These are phyloP conservation scores for Botrytis byssoidea DNA, from an alignment of 2,329 filamentous ascomycete species.

Conservation along the genomic window DNA sequence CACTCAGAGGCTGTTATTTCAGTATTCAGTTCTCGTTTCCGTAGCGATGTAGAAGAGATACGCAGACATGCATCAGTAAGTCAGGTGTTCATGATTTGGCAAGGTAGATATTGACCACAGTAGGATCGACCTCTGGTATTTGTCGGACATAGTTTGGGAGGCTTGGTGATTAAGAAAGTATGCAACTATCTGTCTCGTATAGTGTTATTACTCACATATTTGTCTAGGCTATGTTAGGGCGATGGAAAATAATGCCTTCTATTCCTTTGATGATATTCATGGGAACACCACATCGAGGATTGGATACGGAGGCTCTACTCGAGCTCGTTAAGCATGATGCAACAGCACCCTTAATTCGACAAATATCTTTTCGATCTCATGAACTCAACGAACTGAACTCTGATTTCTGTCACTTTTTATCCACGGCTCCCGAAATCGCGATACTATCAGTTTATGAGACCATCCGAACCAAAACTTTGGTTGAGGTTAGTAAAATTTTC, in stretches of 20 bases:
- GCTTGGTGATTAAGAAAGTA: conserved; percentile 40
- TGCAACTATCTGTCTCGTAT: not conserved
- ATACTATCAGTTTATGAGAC: conserved; percentile 31
- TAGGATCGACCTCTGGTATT: conserved; percentile 33
- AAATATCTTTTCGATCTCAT: conserved; percentile 28
- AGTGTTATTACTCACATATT: not conserved
- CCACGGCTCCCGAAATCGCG: conserved; percentile 21
- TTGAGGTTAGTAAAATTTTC: conserved; percentile 17
- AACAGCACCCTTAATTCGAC: conserved; percentile 26
- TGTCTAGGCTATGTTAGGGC: conserved; percentile 15
- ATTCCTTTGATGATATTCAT: conserved; percentile 32
- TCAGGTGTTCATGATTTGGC: not conserved
- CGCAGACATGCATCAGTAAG: conserved; percentile 24
- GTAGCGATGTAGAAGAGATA: conserved; percentile 32
- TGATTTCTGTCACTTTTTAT: conserved; percentile 25
- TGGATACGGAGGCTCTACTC: conserved; percentile 29
- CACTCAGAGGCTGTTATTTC: conserved; percentile 15
- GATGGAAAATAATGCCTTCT: conserved; percentile 19
- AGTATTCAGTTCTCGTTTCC: conserved; percentile 17
- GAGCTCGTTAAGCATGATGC: conserved; percentile 29
- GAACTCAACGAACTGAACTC: conserved; percentile 26
- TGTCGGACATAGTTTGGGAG: conserved; percentile 42
- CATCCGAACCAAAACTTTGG: conserved; percentile 25
- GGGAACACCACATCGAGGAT: conserved; percentile 33
- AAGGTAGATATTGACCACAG: not conserved